Evolutionary conservation across 306 rosid genomes (phyloP).

Genomic region (Citrullus mucosospermus): DNA sequence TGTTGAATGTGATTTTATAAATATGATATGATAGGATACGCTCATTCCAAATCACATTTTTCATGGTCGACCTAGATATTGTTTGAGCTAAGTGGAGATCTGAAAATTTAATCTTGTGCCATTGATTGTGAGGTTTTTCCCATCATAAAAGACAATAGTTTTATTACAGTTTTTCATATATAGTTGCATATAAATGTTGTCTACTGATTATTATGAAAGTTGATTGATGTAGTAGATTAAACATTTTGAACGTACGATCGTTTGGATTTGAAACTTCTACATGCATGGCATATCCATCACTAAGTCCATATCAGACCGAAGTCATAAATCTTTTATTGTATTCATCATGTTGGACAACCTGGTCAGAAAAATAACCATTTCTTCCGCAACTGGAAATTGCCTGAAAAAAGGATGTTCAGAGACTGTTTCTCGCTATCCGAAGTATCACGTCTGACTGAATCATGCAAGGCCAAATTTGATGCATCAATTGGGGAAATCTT

Average conservation of each 20-base stretch:
- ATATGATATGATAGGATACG: neutral
- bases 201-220: neutral
- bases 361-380: constrained; percentile 17
- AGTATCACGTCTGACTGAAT: constrained; percentile 25
- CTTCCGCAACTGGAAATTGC: constrained; percentile 52
- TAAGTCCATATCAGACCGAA: neutral
- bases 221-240: neutral
- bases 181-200: neutral
- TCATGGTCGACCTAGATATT: neutral
- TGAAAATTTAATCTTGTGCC: neutral
- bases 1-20: neutral
- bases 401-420: constrained; percentile 27
- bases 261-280: neutral
- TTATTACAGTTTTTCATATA: neutral
- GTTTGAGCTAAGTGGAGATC: neutral
- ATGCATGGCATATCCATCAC: neutral
- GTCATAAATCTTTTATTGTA: neutral
- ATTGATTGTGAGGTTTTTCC: neutral
- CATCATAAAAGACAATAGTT: neutral
- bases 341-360: neutral
- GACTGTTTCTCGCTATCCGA: constrained; percentile 39
- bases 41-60: neutral
- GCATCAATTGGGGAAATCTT: constrained; percentile 62
- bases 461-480: constrained; percentile 39
- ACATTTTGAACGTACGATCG: neutral